Evolutionary conservation across 306 rosid genomes (phyloP).

Genomic region (Sicyos baderoa): DNA sequence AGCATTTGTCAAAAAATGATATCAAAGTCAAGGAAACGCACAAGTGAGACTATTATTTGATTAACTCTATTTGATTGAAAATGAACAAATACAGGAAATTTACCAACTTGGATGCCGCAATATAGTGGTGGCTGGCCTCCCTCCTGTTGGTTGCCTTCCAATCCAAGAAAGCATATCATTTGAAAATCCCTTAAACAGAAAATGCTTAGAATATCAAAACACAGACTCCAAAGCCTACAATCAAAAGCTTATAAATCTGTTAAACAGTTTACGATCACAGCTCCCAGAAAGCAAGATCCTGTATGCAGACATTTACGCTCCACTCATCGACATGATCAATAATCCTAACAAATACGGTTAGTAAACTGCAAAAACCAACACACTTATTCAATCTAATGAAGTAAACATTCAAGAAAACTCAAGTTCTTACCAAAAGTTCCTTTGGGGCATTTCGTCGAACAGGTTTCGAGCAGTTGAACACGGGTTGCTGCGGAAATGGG

Average conservation of each 20-base stretch:
- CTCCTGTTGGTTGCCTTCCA: slow-evolving; percentile 35
- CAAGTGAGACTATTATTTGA: too few relatives aligned
- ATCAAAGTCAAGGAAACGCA: too few relatives aligned
- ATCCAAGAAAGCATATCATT: slow-evolving; percentile 36
- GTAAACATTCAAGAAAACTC: not conserved
- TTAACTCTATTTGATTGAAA: slow-evolving; percentile 38
- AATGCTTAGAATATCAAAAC: slow-evolving; percentile 41
- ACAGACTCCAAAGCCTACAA: slow-evolving; percentile 40
- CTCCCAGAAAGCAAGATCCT: slow-evolving; percentile 40
- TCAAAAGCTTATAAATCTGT: slow-evolving; percentile 29
- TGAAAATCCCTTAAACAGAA: slow-evolving; percentile 11
- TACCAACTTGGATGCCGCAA: slow-evolving; percentile 9
- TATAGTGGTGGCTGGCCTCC: not conserved
- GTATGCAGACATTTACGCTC: slow-evolving; percentile 29
- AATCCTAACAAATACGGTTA: slow-evolving; percentile 44
- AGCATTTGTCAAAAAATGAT: too few relatives aligned
- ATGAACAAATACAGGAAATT: not conserved
- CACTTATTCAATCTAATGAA: not conserved
- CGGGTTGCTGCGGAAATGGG: not conserved
- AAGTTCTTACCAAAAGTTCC: not conserved
- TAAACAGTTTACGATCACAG: slow-evolving; percentile 26
- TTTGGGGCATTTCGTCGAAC: not conserved
- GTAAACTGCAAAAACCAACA: not conserved
- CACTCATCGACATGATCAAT: slow-evolving; percentile 34
- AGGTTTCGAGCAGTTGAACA: not conserved